Evolutionary conservation across 164 flowering plant species (phyloP).

Genomic region (Protea cynaroides): DNA sequence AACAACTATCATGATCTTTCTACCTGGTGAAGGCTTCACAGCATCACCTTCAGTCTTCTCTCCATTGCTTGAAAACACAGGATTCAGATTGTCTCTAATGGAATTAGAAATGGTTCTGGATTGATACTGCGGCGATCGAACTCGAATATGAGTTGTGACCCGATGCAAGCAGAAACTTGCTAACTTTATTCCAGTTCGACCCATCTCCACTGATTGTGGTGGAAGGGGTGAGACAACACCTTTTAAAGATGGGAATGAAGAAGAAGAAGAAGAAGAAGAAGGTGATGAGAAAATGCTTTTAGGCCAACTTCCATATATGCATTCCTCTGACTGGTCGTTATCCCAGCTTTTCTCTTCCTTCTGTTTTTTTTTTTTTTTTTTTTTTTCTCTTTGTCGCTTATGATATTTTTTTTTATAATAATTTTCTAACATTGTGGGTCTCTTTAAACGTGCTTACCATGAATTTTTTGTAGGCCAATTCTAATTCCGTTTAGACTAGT

Average conservation of each 20-base stretch:
- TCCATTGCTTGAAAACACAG: background rate
- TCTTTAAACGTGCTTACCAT: constrained; percentile 34
- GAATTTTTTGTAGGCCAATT: constrained; percentile 27
- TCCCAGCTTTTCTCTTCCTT: background rate
- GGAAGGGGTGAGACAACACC: background rate
- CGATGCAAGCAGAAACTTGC: constrained; percentile 54
- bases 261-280: constrained; percentile 5
- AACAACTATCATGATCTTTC: constrained; percentile 74
- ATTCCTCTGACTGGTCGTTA: constrained; percentile 1
- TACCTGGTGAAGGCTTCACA: constrained; percentile 24
- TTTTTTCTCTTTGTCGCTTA: constrained; percentile 4
- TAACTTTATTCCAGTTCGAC: constrained; percentile 33
- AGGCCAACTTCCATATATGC: constrained; percentile 10
- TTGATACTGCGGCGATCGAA: constrained; percentile 51
- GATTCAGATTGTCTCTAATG: constrained; percentile 14
- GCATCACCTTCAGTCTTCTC: constrained; percentile 15
- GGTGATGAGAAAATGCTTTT: background rate
- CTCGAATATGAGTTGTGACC: constrained; percentile 47
- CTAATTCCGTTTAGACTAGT: background rate
- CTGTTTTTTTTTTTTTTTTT: constrained; percentile 3
- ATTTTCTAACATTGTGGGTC: constrained; percentile 15
- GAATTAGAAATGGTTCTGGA: constrained; percentile 20
- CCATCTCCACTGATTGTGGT: constrained; percentile 24
- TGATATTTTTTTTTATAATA: constrained; percentile 12
- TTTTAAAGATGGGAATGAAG: constrained; percentile 2